A percentile compares a stretch with the other conserved stretches of the same genome.
phyloP scores from a whole-genome alignment of 2,329 filamentous ascomycete genomes.

The Pestalotiopsis sp. region DNA sequence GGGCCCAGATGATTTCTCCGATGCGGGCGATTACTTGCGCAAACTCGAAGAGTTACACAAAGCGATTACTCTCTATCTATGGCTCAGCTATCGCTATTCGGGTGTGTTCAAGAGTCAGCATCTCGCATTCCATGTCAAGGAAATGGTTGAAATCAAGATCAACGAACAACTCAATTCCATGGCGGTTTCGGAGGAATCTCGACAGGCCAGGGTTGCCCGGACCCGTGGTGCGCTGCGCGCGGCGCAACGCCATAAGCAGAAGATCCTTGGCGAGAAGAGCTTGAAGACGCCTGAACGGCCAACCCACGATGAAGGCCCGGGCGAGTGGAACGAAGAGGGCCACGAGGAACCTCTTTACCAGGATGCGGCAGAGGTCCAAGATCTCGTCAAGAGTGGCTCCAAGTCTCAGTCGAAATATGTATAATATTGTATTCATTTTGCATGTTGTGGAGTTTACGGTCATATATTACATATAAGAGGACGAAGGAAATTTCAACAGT shows the following conservation, averaged over 20 bases:
- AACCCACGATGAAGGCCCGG: constrained; percentile 23
- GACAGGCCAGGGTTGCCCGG: constrained; percentile 31
- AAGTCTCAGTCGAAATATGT: background rate
- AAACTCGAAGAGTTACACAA: constrained; percentile 80
- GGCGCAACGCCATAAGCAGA: constrained; percentile 20
- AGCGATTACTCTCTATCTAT: constrained; percentile 82
- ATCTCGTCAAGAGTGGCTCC: background rate
- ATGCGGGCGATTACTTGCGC: constrained; percentile 60
- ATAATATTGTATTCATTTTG: background rate
- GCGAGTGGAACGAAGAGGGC: constrained; percentile 36
- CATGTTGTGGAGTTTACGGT: constrained; percentile 5
- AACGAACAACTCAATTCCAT: constrained; percentile 63
- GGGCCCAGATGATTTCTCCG: constrained; percentile 43
- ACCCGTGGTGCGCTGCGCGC: constrained; percentile 26
- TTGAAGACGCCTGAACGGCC: constrained; percentile 4
- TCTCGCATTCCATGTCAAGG: constrained; percentile 80
- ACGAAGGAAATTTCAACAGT: background rate
- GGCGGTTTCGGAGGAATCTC: constrained; percentile 44
- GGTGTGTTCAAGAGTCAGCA: constrained; percentile 77
- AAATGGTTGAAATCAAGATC: constrained; percentile 77
- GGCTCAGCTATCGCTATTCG: constrained; percentile 88
- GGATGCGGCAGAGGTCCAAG: constrained; percentile 23
- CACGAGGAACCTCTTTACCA: constrained; percentile 38
- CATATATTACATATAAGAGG: background rate
- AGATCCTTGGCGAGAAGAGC: constrained; percentile 22